Percentiles rank a stretch among this genome's conserved stretches.
Conservation (phyloP, 805 yeast species). For the Lipomyces chichibuensis region DNA sequence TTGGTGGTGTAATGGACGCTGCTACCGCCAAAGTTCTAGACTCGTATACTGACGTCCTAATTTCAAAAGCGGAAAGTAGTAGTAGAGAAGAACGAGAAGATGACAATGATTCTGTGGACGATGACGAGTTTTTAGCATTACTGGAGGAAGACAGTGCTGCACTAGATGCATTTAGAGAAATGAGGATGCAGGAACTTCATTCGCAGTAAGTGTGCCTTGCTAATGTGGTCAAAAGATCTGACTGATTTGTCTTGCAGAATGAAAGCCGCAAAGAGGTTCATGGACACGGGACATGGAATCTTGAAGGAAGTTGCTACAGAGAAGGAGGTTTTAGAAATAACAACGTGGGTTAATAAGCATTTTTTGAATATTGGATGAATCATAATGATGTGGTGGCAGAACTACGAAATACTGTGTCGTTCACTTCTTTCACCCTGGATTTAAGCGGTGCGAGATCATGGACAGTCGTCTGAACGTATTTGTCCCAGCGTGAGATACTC, state of each 20-base stretch:
- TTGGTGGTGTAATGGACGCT: constrained; percentile 18
- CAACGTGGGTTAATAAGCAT: constrained; percentile 44
- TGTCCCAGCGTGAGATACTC: neutral
- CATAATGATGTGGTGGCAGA: constrained; percentile 2
- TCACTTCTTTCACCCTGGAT: constrained; percentile 65
- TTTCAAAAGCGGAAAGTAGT: constrained; percentile 38
- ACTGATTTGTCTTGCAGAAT: constrained; percentile 43
- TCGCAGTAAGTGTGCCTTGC: constrained; percentile 40
- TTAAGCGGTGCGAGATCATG: constrained; percentile 64
- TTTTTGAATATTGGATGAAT: neutral
- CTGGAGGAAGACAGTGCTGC: constrained; percentile 54
- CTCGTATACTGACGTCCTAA: constrained; percentile 24
- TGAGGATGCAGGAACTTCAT: constrained; percentile 61
- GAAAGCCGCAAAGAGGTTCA: constrained; percentile 44
- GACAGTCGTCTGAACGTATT: constrained; percentile 47
- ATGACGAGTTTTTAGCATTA: constrained; percentile 39
- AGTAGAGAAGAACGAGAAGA: constrained; percentile 40
- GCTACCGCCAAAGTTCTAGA: constrained; percentile 23
- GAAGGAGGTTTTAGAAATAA: constrained; percentile 57
- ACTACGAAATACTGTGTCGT: constrained; percentile 52
- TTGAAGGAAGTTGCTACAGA: constrained; percentile 50
- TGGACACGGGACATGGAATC: constrained; percentile 51
- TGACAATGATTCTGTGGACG: constrained; percentile 38
- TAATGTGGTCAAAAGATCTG: neutral
- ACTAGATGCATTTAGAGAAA: constrained; percentile 60